These are phyloP conservation scores for Xanthoceras sorbifolium DNA, from an alignment of 345 rosid species.

Conservation along the genomic window DNA sequence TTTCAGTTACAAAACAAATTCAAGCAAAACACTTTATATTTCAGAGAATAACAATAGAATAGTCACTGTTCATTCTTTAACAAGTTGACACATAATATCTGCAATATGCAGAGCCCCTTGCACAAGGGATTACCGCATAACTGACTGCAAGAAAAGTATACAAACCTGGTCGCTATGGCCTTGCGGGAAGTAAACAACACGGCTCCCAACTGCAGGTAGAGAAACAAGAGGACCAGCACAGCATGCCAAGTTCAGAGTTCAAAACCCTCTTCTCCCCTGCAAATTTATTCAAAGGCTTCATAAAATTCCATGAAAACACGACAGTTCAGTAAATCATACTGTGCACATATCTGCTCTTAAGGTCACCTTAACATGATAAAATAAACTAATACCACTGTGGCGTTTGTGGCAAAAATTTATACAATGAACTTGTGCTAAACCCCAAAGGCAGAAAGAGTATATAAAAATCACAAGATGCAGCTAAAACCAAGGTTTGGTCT, in stretches of 20 bases:
- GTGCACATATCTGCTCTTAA: constrained; percentile 3
- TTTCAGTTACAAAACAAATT: background rate
- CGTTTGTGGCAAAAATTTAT: background rate
- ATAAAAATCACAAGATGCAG: background rate
- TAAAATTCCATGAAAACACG: constrained; percentile 1
- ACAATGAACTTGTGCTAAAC: background rate
- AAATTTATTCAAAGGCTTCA: constrained; percentile 24
- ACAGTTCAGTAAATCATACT: constrained; percentile 7
- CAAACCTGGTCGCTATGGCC: constrained; percentile 96
- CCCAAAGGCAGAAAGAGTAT: background rate
- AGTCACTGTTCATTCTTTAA: constrained; percentile 5
- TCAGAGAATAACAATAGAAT: background rate
- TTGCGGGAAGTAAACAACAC: constrained; percentile 93
- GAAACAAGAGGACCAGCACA: constrained; percentile 98
- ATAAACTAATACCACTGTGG: background rate
- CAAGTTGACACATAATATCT: constrained; percentile 3
- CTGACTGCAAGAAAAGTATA: constrained; percentile 13
- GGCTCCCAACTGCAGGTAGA: constrained; percentile 80
- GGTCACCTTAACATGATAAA: background rate
- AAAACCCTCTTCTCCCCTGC: constrained; percentile 79
- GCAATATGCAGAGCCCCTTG: constrained; percentile 9
- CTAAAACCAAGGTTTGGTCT: background rate
- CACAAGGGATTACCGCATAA: constrained; percentile 6
- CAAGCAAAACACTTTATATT: background rate
- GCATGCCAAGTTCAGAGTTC: constrained; percentile 96